These are phyloP conservation scores for Allantophomopsis lycopodina DNA, from an alignment of 2,329 filamentous ascomycete genomes.

Conservation along the genomic window DNA sequence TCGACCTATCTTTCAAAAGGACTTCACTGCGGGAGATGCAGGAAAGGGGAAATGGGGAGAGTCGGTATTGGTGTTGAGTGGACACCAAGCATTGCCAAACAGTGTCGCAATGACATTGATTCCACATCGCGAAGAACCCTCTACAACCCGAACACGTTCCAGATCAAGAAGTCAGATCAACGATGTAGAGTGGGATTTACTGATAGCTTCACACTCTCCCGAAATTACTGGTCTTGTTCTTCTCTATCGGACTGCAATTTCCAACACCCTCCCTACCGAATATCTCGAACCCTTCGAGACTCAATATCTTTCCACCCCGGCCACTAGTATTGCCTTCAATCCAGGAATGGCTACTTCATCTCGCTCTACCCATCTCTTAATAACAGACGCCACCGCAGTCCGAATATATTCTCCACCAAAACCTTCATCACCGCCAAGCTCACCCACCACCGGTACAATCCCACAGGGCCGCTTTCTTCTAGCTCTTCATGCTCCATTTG, in stretches of 20 bases:
- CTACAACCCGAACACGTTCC: background rate
- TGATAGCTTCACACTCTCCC: slow-evolving; percentile 45
- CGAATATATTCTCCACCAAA: slow-evolving; percentile 48
- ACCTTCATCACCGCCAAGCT: slow-evolving; percentile 37
- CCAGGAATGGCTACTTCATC: slow-evolving; percentile 22
- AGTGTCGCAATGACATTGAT: slow-evolving; percentile 36
- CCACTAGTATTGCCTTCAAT: slow-evolving; percentile 45
- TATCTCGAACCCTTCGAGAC: slow-evolving; percentile 41
- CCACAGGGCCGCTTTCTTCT: slow-evolving; percentile 50
- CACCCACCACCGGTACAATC: slow-evolving; percentile 26
- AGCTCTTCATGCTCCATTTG: slow-evolving; percentile 35
- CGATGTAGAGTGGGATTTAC: slow-evolving; percentile 24
- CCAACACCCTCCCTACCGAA: slow-evolving; percentile 13
- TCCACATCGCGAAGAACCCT: slow-evolving; percentile 20
- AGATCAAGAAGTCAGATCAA: slow-evolving; percentile 4
- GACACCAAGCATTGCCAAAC: slow-evolving; percentile 37
- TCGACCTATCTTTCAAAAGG: slow-evolving; percentile 33
- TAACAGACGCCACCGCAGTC: slow-evolving; percentile 39
- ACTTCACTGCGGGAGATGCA: slow-evolving; percentile 36
- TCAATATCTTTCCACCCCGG: slow-evolving; percentile 39
- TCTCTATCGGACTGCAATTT: slow-evolving; percentile 41
- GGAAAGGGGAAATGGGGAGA: slow-evolving; percentile 53
- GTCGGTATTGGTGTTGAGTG: slow-evolving; percentile 35
- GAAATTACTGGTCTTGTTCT: slow-evolving; percentile 45
- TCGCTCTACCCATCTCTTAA: slow-evolving; percentile 41